These are phyloP conservation scores for Alnus rubra DNA, from an alignment of 306 rosid genomes.

Conservation along the genomic window DNA sequence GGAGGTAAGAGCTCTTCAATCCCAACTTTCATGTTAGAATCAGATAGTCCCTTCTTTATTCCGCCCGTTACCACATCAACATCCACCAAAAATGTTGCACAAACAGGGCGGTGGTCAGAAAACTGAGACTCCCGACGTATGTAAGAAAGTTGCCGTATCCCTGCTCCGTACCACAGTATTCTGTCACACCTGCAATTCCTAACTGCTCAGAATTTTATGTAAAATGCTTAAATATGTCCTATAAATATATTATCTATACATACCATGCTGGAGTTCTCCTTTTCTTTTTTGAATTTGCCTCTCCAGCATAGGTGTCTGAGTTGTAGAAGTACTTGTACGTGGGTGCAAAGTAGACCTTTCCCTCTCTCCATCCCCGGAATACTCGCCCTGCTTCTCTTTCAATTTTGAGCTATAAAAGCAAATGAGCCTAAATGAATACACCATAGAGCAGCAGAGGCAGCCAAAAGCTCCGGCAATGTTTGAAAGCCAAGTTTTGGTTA, in stretches of 20 bases:
- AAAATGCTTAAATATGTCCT: neutral
- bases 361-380: slow-evolving; percentile 88
- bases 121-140: slow-evolving; percentile 67
- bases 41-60: slow-evolving; percentile 44
- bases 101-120: slow-evolving; percentile 94
- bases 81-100: slow-evolving; percentile 65
- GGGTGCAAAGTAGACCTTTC: slow-evolving; percentile 89
- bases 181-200: slow-evolving; percentile 82
- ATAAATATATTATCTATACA: slow-evolving; percentile 18
- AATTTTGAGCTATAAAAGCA: slow-evolving; percentile 64
- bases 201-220: slow-evolving; percentile 23
- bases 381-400: slow-evolving; percentile 95
- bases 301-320: slow-evolving; percentile 80
- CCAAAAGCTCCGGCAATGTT: neutral
- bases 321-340: slow-evolving; percentile 89
- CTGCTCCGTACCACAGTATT: slow-evolving; percentile 87
- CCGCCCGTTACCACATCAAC: slow-evolving; percentile 48
- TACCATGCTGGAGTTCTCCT: slow-evolving; percentile 99
- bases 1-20: slow-evolving; percentile 55
- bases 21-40: slow-evolving; percentile 43
- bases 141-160: slow-evolving; percentile 67
- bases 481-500: neutral
- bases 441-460: slow-evolving; percentile 8
- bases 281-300: slow-evolving; percentile 67
- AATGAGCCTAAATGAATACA: slow-evolving; percentile 10